Conservation (phyloP, 768 basidiomycete species). For the Termitomyces titanicus region DNA sequence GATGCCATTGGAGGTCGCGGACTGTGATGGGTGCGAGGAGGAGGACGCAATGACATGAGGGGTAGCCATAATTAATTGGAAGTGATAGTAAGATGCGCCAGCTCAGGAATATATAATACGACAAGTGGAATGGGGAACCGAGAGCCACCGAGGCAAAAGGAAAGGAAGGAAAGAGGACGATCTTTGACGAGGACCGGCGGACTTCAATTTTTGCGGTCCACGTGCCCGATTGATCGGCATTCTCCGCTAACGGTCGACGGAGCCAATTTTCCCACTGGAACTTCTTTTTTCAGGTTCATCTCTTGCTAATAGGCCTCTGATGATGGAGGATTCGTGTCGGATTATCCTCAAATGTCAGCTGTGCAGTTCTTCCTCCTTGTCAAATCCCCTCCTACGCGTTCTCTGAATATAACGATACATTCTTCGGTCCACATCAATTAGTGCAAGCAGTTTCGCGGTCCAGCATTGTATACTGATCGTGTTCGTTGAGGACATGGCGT, state of each 20-base stretch:
- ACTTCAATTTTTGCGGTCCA: conserved; percentile 18
- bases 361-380: not conserved
- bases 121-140: conserved; percentile 15
- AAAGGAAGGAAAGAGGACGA: not conserved
- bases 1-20: conserved; percentile 64
- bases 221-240: conserved; percentile 13
- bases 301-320: too few species aligned
- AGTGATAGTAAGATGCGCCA: conserved; percentile 15
- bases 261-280: not conserved
- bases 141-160: conserved; percentile 16
- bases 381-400: not conserved
- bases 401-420: too few species aligned
- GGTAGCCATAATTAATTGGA: conserved; percentile 55
- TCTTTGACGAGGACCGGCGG: conserved; percentile 6
- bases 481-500: too few species aligned
- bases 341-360: not conserved
- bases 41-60: conserved; percentile 84
- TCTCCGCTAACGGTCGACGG: not conserved
- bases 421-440: not conserved
- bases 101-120: conserved; percentile 19
- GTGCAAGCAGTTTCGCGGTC: too few species aligned
- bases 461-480: too few species aligned
- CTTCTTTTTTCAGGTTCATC: too few species aligned
- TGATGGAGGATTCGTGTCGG: too few species aligned
- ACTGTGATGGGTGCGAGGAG: conserved; percentile 62